Conservation (phyloP, 2,329 filamentous ascomycete genomes). For the Sporothrix brasiliensis region DNA sequence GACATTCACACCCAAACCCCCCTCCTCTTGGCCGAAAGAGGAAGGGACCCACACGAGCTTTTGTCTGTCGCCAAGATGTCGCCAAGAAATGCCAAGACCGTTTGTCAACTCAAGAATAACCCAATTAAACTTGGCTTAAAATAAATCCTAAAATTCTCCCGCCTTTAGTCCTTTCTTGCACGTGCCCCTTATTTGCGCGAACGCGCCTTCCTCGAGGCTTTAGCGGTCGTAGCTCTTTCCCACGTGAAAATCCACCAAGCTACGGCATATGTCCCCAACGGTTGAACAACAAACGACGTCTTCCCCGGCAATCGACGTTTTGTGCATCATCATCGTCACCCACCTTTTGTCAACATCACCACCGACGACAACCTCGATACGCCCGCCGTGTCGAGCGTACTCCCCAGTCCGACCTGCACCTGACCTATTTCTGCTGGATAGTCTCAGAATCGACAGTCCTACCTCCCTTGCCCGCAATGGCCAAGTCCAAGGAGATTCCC, state of each 20-base stretch:
- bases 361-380: not conserved
- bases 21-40: not conserved
- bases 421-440: not conserved
- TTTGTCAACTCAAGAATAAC: not conserved
- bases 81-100: not conserved
- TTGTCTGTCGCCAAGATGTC: not conserved
- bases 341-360: not conserved
- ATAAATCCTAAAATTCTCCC: not conserved
- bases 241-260: conserved; percentile 20
- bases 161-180: not conserved
- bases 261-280: not conserved
- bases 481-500: conserved; percentile 26
- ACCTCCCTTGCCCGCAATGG: not conserved
- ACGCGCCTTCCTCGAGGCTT: not conserved
- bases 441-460: not conserved
- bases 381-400: not conserved
- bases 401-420: not conserved
- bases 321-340: not conserved
- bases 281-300: not conserved
- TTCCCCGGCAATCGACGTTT: not conserved
- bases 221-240: not conserved
- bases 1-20: not conserved
- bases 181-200: conserved; percentile 2
- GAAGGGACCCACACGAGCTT: conserved; percentile 32
- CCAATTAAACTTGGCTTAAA: conserved; percentile 6